These are phyloP conservation scores for Trypanosoma boissoni DNA, from an alignment of 208 protist species.

Conservation along the genomic window DNA sequence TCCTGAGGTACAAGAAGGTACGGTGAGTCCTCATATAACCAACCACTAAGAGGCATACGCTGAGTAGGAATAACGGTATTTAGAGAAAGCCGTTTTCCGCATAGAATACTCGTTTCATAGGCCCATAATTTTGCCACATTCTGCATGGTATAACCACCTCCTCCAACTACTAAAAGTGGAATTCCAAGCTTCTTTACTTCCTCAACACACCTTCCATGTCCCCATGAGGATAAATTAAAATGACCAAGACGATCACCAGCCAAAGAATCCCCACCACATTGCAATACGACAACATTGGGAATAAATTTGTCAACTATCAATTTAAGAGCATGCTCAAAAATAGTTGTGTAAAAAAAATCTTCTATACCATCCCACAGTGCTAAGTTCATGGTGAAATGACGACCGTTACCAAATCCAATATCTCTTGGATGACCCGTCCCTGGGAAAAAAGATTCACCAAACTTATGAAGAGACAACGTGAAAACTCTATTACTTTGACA, in stretches of 20 bases:
- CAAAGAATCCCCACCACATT: constrained; percentile 99
- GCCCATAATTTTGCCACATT: constrained; percentile 99
- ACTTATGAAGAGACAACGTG: constrained; percentile 99
- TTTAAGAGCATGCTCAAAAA: constrained; percentile 74
- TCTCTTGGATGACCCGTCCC: constrained; percentile 94
- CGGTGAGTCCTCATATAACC: constrained; percentile 78
- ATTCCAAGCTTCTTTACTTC: constrained; percentile 92
- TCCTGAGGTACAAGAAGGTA: constrained; percentile 74
- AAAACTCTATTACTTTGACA: constrained; percentile 99
- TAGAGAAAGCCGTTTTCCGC: constrained; percentile 57
- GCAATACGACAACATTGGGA: constrained; percentile 97
- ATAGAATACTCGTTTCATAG: constrained; percentile 88
- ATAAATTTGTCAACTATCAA: constrained; percentile 48
- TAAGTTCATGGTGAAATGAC: constrained; percentile 88
- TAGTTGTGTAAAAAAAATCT: constrained; percentile 85
- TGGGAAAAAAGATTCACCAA: constrained; percentile 98
- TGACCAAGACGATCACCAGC: constrained; percentile 96
- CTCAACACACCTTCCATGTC: constrained; percentile 94
- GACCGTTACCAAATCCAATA: constrained; percentile 72
- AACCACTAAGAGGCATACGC: constrained; percentile 72
- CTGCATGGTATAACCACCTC: constrained; percentile 99
- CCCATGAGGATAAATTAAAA: constrained; percentile 92
- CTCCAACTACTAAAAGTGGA: constrained; percentile 97
- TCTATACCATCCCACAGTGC: constrained; percentile 87
- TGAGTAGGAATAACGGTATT: constrained; percentile 62